Evolutionary conservation across 106 monocot genomes (phyloP), one percentile per base, ranked within the genome.

Genomic region (Allium cepa): DNA sequence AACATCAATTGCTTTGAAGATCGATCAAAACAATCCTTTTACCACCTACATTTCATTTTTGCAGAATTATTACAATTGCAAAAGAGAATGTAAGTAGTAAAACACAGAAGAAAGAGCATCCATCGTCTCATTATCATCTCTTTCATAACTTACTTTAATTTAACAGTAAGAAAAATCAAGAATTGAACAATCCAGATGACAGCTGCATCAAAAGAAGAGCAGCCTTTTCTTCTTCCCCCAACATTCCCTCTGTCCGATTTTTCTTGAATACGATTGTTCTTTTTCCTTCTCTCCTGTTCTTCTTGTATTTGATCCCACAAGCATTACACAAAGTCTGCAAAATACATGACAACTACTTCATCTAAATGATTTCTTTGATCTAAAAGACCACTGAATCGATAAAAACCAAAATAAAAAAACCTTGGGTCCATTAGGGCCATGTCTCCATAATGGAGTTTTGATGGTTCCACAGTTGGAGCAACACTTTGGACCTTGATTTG

Each of bases 251-350:
- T 45, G 60, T 67, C 60, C 48, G 49, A 26, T 60, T 75, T 67
- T 68, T 68, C 55, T 69, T 69, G 52, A 56, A 8, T 16, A 50
- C 67, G 13, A 67, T 8, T 11, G 53, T 58, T 0, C 36, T 36
- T 57, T 51, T 67, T 67, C 58, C 60, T 57, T 14, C 75, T 11
- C 50, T 59, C 46, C 75, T 68, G 46, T 66, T 75, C 75, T 69
- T 75, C 55, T 69, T 61, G 47, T 68, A 75, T 36, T 69, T 49
- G 17, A 75, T 75, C 52, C 75, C 75, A 52, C 75, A 75, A 16
- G 75, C 75, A 62, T 75, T 75, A 49, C 75, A 75, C n/a, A 75
- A 62, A 8, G 75, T 61, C 75, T 75, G 75, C 50, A n/a, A 72
- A 63, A 72, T 2, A 15, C 3, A 64, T 17, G 4, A 49, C 4